These are phyloP conservation scores for Holtermannia corniformis DNA, from an alignment of 768 basidiomycete species.

Conservation along the genomic window DNA sequence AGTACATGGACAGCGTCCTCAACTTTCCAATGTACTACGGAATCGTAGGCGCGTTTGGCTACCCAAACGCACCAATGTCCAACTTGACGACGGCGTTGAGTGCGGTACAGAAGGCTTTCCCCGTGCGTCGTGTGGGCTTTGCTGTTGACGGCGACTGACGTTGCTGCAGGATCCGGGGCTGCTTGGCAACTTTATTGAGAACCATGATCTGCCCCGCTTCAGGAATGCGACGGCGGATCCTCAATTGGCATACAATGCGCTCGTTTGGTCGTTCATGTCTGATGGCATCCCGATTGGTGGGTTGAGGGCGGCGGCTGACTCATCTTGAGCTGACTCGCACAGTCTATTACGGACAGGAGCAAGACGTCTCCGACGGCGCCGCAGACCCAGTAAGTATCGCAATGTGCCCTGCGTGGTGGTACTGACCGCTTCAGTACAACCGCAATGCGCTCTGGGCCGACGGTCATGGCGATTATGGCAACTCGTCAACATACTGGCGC, in stretches of 20 bases:
- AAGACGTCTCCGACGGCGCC: slow-evolving; percentile 27
- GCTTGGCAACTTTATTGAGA: slow-evolving; percentile 37
- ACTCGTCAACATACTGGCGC: slow-evolving; percentile 31
- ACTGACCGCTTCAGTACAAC: slow-evolving; percentile 16
- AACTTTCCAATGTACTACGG: slow-evolving; percentile 36
- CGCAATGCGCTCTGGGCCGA: slow-evolving; percentile 33
- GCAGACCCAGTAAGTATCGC: slow-evolving; percentile 16
- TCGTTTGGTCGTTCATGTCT: slow-evolving; percentile 36
- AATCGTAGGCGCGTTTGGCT: slow-evolving; percentile 24
- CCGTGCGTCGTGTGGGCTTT: slow-evolving; percentile 8
- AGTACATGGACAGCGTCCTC: slow-evolving; percentile 33
- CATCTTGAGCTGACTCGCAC: neutral
- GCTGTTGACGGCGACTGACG: neutral
- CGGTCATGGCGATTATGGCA: slow-evolving; percentile 24
- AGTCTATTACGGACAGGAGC: slow-evolving; percentile 32
- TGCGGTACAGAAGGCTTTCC: slow-evolving; percentile 25
- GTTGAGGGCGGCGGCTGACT: neutral
- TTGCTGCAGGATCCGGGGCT: slow-evolving; percentile 17
- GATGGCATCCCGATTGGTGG: slow-evolving; percentile 33
- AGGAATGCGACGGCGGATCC: slow-evolving; percentile 31
- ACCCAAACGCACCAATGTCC: slow-evolving; percentile 33
- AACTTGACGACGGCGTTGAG: slow-evolving; percentile 24
- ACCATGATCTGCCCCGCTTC: slow-evolving; percentile 39
- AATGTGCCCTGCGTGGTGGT: neutral
- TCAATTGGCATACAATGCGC: slow-evolving; percentile 35